Percentiles rank a stretch among this genome's conserved stretches.
These are phyloP conservation scores for Mycena leptocephala DNA, from an alignment of 768 basidiomycete species.

Conservation along the genomic window DNA sequence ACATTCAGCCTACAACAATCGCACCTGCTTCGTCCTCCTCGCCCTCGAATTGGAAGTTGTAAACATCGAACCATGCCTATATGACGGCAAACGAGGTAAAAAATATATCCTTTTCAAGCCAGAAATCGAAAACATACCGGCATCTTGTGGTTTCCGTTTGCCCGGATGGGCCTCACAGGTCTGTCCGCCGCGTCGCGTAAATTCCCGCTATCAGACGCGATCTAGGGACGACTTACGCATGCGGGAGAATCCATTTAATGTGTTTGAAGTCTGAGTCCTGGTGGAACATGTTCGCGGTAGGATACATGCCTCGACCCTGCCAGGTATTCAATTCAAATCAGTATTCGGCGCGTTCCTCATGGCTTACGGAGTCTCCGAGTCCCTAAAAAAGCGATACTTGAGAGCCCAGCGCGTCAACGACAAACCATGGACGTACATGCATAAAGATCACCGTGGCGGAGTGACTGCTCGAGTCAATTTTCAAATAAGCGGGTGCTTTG, in stretches of 20 bases:
- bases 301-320: conserved; percentile 19
- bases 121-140: neutral
- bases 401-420: neutral
- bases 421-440: conserved; percentile 16
- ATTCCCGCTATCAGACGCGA: neutral
- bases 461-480: conserved; percentile 12
- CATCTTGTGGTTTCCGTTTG: conserved; percentile 21
- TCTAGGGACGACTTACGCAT: conserved; percentile 13
- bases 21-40: conserved; percentile 46
- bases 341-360: neutral
- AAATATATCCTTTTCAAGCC: neutral
- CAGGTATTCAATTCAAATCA: neutral
- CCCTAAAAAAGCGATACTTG: neutral
- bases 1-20: too few species aligned
- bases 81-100: neutral
- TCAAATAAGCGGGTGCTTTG: conserved; percentile 2
- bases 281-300: conserved; percentile 16
- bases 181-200: neutral
- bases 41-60: conserved; percentile 19
- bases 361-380: conserved; percentile 16
- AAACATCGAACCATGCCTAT: conserved; percentile 23
- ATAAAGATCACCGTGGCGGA: conserved; percentile 26
- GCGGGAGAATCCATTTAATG: conserved; percentile 18
- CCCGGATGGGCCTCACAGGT: conserved; percentile 7
- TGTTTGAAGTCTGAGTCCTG: conserved; percentile 12